A percentile compares a stretch with the other conserved stretches of the same genome.
Conservation (phyloP, 2,329 filamentous ascomycete species). For the Curvularia verruculosa region DNA sequence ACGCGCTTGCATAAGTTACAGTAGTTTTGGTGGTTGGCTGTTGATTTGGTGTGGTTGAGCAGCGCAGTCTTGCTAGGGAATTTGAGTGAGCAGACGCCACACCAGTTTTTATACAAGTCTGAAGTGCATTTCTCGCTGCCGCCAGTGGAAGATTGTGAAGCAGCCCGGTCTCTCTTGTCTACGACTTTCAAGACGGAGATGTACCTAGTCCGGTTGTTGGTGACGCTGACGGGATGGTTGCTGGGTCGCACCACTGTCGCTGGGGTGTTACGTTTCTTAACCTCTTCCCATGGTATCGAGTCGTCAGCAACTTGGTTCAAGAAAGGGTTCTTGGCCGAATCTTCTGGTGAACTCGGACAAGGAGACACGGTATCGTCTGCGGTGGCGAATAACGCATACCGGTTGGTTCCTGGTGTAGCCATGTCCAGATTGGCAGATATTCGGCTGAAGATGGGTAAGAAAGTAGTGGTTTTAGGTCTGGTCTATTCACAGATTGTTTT, state of each 20-base stretch:
- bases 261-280: constrained; percentile 27
- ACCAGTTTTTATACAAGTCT: constrained; percentile 40
- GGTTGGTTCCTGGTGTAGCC: constrained; percentile 26
- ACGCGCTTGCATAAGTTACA: constrained; percentile 46
- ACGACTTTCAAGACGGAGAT: not conserved
- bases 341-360: constrained; percentile 2
- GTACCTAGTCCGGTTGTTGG: constrained; percentile 13
- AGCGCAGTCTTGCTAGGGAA: constrained; percentile 33
- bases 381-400: constrained; percentile 33
- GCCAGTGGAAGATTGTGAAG: constrained; percentile 15
- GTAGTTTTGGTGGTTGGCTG: constrained; percentile 36
- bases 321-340: constrained; percentile 25
- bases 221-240: constrained; percentile 11
- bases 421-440: constrained; percentile 14
- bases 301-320: constrained; percentile 33
- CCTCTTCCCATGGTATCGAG: constrained; percentile 35
- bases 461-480: not conserved
- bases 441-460: not conserved
- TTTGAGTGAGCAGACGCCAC: constrained; percentile 37
- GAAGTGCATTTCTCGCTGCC: constrained; percentile 17
- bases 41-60: constrained; percentile 35
- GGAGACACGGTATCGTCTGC: constrained; percentile 12
- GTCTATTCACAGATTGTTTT: not conserved
- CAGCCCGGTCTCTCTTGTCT: constrained; percentile 5
- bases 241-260: constrained; percentile 1